These are phyloP conservation scores for Ascoidea asiatica DNA, from an alignment of 805 yeast genomes.

Conservation along the genomic window DNA sequence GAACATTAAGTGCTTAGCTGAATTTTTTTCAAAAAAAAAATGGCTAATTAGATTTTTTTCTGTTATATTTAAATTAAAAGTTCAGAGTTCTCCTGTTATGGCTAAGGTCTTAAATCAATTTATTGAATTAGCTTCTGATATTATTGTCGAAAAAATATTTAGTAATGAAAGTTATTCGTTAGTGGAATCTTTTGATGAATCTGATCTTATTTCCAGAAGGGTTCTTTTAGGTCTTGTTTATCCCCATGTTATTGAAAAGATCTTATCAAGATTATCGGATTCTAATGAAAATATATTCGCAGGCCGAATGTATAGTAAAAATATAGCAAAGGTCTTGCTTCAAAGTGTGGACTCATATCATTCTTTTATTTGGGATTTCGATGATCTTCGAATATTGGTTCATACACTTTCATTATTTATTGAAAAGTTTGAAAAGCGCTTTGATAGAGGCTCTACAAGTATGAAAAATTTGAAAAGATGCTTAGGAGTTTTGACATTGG, in stretches of 20 bases:
- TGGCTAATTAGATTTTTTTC: conserved; percentile 21
- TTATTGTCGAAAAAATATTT: conserved; percentile 3
- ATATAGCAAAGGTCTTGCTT: conserved; percentile 13
- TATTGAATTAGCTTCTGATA: conserved; percentile 1
- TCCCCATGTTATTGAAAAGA: conserved; percentile 4
- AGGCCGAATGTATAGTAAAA: conserved; percentile 9
- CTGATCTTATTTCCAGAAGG: conserved; percentile 4
- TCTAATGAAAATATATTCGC: conserved; percentile 18
- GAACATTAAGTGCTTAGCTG: conserved; percentile 16
- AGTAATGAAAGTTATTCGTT: conserved; percentile 6
- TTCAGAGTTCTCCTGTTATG: conserved; percentile 6
- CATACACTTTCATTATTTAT: conserved; percentile 20
- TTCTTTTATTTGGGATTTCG: conserved; percentile 7
- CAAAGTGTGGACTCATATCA: conserved; percentile 8
- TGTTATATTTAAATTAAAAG: conserved; percentile 17
- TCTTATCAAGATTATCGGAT: conserved; percentile 1
- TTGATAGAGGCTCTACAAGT: conserved; percentile 3
- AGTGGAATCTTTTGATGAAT: conserved; percentile 4
- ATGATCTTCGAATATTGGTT: conserved; percentile 10
- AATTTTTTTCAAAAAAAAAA: conserved; percentile 19
- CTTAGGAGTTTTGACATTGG: conserved; percentile 18
- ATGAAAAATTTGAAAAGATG: conserved; percentile 13
- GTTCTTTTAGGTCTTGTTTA: conserved; percentile 6
- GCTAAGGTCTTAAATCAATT: background rate
- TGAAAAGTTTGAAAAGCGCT: conserved; percentile 15